phyloP scores from a whole-genome alignment of 1,139 yeast genomes.

The Scheffersomyces stambukii region DNA sequence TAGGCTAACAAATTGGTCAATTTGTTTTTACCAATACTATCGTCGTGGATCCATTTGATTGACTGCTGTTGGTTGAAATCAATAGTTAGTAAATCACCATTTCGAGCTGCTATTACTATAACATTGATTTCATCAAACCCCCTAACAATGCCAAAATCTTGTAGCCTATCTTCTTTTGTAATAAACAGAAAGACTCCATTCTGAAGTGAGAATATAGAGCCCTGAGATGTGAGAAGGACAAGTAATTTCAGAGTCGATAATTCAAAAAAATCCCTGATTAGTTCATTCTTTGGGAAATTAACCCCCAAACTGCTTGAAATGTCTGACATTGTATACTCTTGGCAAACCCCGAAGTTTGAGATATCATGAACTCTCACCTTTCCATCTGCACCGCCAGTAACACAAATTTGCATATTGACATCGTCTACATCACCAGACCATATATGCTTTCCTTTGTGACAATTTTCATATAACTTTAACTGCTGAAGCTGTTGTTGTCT shows the following conservation, averaged over 20 bases:
- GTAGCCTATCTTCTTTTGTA: constrained; percentile 25
- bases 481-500: constrained; percentile 21
- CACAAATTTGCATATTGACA: constrained; percentile 40
- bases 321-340: constrained; percentile 23
- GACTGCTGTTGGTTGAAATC: constrained; percentile 28
- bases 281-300: constrained; percentile 43
- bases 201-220: constrained; percentile 40
- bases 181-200: constrained; percentile 25
- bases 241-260: constrained; percentile 33
- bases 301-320: constrained; percentile 25
- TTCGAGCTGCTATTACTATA: constrained; percentile 48
- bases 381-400: constrained; percentile 91
- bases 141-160: constrained; percentile 48
- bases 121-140: constrained; percentile 38
- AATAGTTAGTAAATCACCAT: constrained; percentile 49
- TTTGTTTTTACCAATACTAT: constrained; percentile 30
- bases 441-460: constrained; percentile 80
- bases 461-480: constrained; percentile 41
- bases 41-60: constrained; percentile 20
- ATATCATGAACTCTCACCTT: constrained; percentile 58
- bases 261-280: constrained; percentile 58
- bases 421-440: constrained; percentile 76
- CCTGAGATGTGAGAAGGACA: constrained; percentile 60
- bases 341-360: constrained; percentile 20
- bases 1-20: constrained; percentile 49